A percentile compares a stretch with the other conserved stretches of the same genome.
phyloP scores from a whole-genome alignment of 106 monocot genomes.

The Cymbidium sinense region DNA sequence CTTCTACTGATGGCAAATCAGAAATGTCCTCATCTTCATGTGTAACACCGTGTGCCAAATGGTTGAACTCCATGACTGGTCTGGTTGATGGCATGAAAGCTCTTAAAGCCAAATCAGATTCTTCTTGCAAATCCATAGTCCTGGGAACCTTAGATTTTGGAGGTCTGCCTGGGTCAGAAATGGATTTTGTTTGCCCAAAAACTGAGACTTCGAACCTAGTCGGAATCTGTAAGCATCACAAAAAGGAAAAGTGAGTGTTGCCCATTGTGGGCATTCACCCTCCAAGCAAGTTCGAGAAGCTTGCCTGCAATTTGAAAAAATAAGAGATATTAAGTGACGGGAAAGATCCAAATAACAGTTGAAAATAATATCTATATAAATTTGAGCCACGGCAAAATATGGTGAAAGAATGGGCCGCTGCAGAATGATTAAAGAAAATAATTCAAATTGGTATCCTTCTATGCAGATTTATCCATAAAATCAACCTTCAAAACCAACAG shows the following conservation, averaged over 20 bases:
- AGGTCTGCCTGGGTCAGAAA: slow-evolving; percentile 28
- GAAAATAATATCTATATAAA: neutral
- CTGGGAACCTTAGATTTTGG: slow-evolving; percentile 53
- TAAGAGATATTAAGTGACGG: neutral
- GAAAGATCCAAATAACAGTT: neutral
- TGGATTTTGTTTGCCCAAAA: slow-evolving; percentile 50
- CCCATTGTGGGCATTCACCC: slow-evolving; percentile 57
- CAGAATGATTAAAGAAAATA: neutral
- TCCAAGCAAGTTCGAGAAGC: slow-evolving; percentile 56
- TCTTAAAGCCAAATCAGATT: slow-evolving; percentile 9
- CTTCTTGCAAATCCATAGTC: slow-evolving; percentile 27
- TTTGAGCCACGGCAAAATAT: neutral
- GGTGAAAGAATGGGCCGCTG: no score
- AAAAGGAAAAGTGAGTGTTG: slow-evolving; percentile 51
- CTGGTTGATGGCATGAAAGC: slow-evolving; percentile 7
- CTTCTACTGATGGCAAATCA: slow-evolving; percentile 6
- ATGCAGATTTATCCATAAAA: no score
- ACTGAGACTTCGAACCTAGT: slow-evolving; percentile 31
- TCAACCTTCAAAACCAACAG: no score
- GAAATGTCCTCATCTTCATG: slow-evolving; percentile 13
- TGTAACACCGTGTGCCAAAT: neutral
- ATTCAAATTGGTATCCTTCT: no score
- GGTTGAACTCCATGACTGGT: slow-evolving; percentile 8
- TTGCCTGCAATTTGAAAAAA: slow-evolving; percentile 25
- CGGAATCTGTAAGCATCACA: slow-evolving; percentile 17